These are phyloP conservation scores for Gynochthodes officinalis DNA, from an alignment of 257 asterid genomes.

Conservation along the genomic window DNA sequence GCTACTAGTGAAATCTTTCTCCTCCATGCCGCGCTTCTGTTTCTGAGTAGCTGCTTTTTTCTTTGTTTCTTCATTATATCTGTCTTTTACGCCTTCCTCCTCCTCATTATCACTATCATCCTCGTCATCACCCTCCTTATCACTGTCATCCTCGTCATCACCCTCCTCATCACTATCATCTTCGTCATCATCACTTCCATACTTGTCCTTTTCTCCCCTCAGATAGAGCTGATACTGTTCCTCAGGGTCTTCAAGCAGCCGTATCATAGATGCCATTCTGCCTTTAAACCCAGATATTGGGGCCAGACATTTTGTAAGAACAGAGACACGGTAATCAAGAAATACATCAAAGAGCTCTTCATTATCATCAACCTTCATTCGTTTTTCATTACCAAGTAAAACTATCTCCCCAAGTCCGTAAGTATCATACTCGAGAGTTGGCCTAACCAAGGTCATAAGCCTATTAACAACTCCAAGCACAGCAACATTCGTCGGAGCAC, in stretches of 20 bases:
- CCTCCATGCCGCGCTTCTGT: too few relatives aligned
- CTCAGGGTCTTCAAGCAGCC: conserved; percentile 48
- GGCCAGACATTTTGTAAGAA: conserved; percentile 39
- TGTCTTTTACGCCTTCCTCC: too few relatives aligned
- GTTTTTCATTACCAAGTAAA: conserved; percentile 51
- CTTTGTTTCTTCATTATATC: too few relatives aligned
- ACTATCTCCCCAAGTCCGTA: conserved; percentile 77
- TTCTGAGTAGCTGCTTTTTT: too few relatives aligned
- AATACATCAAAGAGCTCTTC: conserved; percentile 49
- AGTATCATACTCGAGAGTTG: conserved; percentile 21
- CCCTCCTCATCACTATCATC: conserved; percentile 11
- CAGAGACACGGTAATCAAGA: conserved; percentile 49
- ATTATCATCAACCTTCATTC: conserved; percentile 57
- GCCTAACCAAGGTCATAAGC: conserved; percentile 38
- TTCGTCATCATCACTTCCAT: too few relatives aligned
- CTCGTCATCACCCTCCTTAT: conserved; percentile 13
- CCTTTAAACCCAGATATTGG: conserved; percentile 53
- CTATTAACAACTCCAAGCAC: conserved; percentile 41
- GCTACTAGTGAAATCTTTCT: not conserved
- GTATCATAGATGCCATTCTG: conserved; percentile 27
- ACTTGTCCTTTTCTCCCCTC: conserved; percentile 11
- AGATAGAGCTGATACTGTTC: conserved; percentile 33
- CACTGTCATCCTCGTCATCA: conserved; percentile 15
- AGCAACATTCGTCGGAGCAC: conserved; percentile 74
- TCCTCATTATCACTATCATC: too few relatives aligned